Evolutionary conservation across 495 filamentous ascomycete species (phyloP), one percentile per base, ranked within the genome.

Genomic region (Podospora conica): DNA sequence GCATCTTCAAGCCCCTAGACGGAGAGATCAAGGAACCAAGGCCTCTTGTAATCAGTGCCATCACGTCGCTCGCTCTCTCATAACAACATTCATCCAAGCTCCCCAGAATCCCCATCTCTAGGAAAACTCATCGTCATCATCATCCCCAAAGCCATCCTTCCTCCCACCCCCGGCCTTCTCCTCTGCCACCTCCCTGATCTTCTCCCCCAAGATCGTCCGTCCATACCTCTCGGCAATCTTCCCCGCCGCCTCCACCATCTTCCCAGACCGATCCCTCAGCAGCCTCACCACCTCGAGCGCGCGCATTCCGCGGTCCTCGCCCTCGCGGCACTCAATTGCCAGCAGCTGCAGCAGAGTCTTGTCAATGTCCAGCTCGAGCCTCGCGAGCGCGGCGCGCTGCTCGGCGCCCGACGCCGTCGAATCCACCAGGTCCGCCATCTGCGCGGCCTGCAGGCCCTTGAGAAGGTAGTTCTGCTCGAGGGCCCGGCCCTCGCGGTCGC

Each of bases 301-400:
- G 70, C 93, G 92, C 91, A 96, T 96, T 3, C 93, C 95, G 18
- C 88, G 81, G 55, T 96, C 93, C 74, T 98, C 96, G 40, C 92
- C 92, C 69, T 92, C 92, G 67, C 91, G 86, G 74, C 95, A 97
- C 81, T 97, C 95, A 24, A 88, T 81, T 29, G 91, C 93, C 75
- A 98, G 81, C 74, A 98, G 83, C 81, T 97, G 94, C 65, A 98
- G 81, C 53, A 98, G 80, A 22, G 87, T 85, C 77, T 95, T 96
- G 77, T 98, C 92, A 62, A 96, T 84, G 55, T 91, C 90, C 29
- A 91, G 76, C 73, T 96, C 91, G 48, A 89, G 82, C 29, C 86
- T 81, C 11, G 85, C 83, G 24, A 96, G 79, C 63, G 86, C 84
- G 0, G 87, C 80, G n/a, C 88, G 86, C 72, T 96, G 89, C 18